Base-by-base conservation (phyloP, 352 stramenopile genomes). In the Globisporangium parvum region DNA sequence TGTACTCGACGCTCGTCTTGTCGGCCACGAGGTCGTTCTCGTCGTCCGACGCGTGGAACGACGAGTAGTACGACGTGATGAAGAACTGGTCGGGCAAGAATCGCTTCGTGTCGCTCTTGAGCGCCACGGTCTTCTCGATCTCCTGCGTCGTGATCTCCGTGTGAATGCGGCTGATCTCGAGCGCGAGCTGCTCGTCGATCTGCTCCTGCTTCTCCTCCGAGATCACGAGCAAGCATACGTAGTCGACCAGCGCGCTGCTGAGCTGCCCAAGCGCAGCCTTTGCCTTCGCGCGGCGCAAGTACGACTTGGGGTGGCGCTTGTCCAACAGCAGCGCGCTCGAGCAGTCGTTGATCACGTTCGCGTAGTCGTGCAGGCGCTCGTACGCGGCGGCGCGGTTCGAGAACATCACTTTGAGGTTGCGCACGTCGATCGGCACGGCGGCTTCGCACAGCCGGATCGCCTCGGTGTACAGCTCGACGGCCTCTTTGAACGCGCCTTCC, bases 381-480 rank as follows among this genome's bases (percentile, higher is more conserved):
- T 84, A 88, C 35, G 82, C 80, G 2, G 82, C 79, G 0, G 80
- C 82, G 33, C 82, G 77, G 70, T 92, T 92, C 57, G 82, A 88
- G 63, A 83, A 92, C 79, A 92, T 90, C 58, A 92, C 82, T 58
- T 92, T 92, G 28, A 92, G 63, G 67, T 92, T 90, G 58, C 78
- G 75, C 49, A 67, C 68, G 57, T 91, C 79, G 39, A 85, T 60
- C 11, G 79, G 75, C 54, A 76, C 65, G 10, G 72, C 59, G n/a
- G 65, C 48, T 61, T 88, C 79, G 56, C 71, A 80, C 53, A 84
- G 74, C 10, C 59, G 57, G 62, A 92, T 92, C 24, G 82, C 82
- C 0, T 72, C 31, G 12, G 69, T 73, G 67, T 92, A 92, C 21
- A 90, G 76, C 57, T 85, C 67, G 45, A 92, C 72, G 28, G 82